Base-by-base conservation (phyloP, 768 basidiomycete genomes). In the Leccinum obscurum region DNA sequence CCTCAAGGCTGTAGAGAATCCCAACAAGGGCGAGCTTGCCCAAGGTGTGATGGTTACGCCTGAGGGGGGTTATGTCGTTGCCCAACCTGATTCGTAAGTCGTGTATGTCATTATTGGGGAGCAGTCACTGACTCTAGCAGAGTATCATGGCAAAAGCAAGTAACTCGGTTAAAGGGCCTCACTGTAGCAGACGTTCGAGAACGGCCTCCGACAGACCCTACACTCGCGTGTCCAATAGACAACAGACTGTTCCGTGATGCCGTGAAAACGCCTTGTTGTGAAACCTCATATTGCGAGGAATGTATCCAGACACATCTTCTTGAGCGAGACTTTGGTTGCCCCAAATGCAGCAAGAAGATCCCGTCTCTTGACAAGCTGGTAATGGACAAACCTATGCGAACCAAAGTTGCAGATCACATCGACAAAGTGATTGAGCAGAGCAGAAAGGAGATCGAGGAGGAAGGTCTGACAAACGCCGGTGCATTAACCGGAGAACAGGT, bases 21-120 rank as follows among this genome's bases (percentile, higher is more conserved):
- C 93, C 11, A 84, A 83, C 55, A 81, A 77, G 58, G 87, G 83
- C 22, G 86, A 87, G 59, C 76, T 90, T 28, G 84, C 86, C 6
- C 88, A 89, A 66, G 95, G 96, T 20, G 87, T 98, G 53, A 99
- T 99, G 97, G 90, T 99, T 61, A 98, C 96, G 3, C 95, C 96
- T 0, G 97, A 99, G 72, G 97, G 97, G 62, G 93, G 94, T 39
- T 98, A 96, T 75, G 97, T 99, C 20, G 90, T 96, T 44, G 96
- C 96, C 1, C 90, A 98, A 70, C 95, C 97, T 0, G 97, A 99
- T 76, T 84, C 86, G 96, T 98, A 76, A 70, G 94, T 84, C 49
- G 50, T 52, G 8, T 15, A 34, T 50, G 6, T 44, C 20, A 22
- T 39, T 28, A 13, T 35, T 32, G n/a, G 15, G 6, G 14, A 24